Percentiles rank a stretch among this genome's conserved stretches.
Evolutionary conservation across 306 rosid genomes (phyloP).

Genomic region (Cercis canadensis): DNA sequence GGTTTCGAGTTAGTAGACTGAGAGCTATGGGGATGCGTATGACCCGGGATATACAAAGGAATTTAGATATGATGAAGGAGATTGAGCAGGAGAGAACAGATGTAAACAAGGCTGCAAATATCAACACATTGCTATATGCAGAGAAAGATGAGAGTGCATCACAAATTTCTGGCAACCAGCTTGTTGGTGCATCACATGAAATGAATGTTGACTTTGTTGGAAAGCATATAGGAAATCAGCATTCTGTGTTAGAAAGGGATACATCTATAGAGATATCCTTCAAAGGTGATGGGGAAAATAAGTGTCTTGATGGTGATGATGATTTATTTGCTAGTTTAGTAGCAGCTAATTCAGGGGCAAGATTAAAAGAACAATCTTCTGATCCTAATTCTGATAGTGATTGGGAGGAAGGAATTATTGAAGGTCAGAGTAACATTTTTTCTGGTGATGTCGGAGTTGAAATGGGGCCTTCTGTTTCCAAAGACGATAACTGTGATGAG

Average conservation of each 20-base stretch:
- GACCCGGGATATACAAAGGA: constrained; percentile 95
- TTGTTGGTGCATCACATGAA: constrained; percentile 38
- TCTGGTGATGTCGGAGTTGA: constrained; percentile 40
- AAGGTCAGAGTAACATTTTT: constrained; percentile 41
- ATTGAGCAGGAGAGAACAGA: constrained; percentile 64
- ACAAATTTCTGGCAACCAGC: constrained; percentile 47
- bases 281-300: constrained; percentile 51
- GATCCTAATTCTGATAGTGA: constrained; percentile 63
- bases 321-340: constrained; percentile 77
- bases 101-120: constrained; percentile 40
- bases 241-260: constrained; percentile 40
- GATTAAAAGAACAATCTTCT: constrained; percentile 42
- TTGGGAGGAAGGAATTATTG: constrained; percentile 73
- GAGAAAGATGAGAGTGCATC: constrained; percentile 36
- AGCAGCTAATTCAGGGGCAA: constrained; percentile 54
- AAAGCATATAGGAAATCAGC: constrained; percentile 46
- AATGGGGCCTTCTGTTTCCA: constrained; percentile 30
- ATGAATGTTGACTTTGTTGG: constrained; percentile 43
- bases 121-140: constrained; percentile 31
- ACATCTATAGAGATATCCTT: constrained; percentile 73
- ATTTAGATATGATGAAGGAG: constrained; percentile 95
- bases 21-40: constrained; percentile 95
- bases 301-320: constrained; percentile 61
- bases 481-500: constrained; percentile 51
- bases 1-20: constrained; percentile 77